A percentile compares a stretch with the other conserved stretches of the same genome.
These are phyloP conservation scores for Cenchrus fungigraminus DNA, from an alignment of 176 grass and related monocot genomes.

Conservation along the genomic window DNA sequence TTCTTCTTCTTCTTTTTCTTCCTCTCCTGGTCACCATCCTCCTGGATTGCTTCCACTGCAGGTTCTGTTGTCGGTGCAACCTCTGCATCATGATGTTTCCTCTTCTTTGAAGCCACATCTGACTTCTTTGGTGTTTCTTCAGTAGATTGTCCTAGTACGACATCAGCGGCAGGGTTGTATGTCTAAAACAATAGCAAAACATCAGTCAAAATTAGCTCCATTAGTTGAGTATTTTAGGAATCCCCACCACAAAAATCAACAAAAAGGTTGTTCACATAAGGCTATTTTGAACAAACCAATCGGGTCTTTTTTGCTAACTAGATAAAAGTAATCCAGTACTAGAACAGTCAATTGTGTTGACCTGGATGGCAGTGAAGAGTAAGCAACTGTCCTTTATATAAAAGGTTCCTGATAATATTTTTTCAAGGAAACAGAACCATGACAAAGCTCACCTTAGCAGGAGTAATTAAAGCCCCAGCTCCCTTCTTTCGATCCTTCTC, in stretches of 20 bases:
- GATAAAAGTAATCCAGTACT: not conserved
- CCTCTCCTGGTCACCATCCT: slow-evolving; percentile 39
- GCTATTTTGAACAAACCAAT: not conserved
- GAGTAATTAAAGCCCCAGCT: slow-evolving; percentile 72
- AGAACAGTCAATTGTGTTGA: not conserved
- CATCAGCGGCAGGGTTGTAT: slow-evolving; percentile 81
- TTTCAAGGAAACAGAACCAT: not conserved
- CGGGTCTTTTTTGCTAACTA: not conserved
- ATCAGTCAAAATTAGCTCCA: not conserved
- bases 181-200: slow-evolving; percentile 41
- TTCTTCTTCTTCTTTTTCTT: slow-evolving; percentile 55
- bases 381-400: not conserved
- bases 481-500: slow-evolving; percentile 90
- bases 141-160: slow-evolving; percentile 49
- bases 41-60: slow-evolving; percentile 17
- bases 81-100: slow-evolving; percentile 51
- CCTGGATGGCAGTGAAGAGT: not conserved
- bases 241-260: not conserved
- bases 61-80: not conserved
- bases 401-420: not conserved
- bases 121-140: slow-evolving; percentile 51
- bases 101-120: slow-evolving; percentile 59
- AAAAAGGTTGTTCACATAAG: not conserved
- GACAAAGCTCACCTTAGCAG: slow-evolving; percentile 65
- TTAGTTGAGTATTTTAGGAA: too few species aligned